Evolutionary conservation across 1,284 basidiomycete genomes (phyloP).

Genomic region (Papiliotrema fonsecae): DNA sequence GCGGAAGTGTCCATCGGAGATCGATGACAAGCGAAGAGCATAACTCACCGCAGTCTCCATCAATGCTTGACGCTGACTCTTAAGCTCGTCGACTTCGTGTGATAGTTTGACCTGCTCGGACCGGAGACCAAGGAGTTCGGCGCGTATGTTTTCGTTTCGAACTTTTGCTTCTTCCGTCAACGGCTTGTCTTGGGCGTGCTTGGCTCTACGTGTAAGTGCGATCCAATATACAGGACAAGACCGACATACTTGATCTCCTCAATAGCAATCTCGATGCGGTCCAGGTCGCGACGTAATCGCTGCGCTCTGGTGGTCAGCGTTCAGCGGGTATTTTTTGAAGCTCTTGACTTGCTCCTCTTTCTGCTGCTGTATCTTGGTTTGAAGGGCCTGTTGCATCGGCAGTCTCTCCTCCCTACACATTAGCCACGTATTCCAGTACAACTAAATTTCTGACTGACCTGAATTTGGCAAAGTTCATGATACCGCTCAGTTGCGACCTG

Average conservation of each 20-base stretch:
- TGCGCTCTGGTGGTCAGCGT: conserved; percentile 10
- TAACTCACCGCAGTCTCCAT: conserved; percentile 31
- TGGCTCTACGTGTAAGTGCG: conserved; percentile 51
- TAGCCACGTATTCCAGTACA: background rate
- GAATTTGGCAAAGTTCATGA: conserved; percentile 91
- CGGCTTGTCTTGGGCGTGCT: conserved; percentile 66
- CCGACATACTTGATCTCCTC: conserved; percentile 59
- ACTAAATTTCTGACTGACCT: conserved; percentile 38
- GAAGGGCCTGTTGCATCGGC: conserved; percentile 15
- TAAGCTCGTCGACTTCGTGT: conserved; percentile 58
- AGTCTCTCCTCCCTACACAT: conserved; percentile 26
- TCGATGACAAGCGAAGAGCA: background rate
- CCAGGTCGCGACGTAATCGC: conserved; percentile 55
- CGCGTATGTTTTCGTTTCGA: conserved; percentile 60
- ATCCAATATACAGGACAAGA: background rate
- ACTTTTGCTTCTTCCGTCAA: conserved; percentile 58
- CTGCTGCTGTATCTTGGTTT: conserved; percentile 22
- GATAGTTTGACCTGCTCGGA: conserved; percentile 56
- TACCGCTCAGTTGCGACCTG: conserved; percentile 68
- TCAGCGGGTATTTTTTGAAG: background rate
- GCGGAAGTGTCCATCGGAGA: too few relatives aligned
- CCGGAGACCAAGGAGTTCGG: conserved; percentile 59
- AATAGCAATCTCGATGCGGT: conserved; percentile 56
- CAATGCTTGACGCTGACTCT: conserved; percentile 52
- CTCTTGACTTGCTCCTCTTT: conserved; percentile 22